These are phyloP conservation scores for Ogataea paradorogensis DNA, from an alignment of 805 yeast genomes.

Conservation along the genomic window DNA sequence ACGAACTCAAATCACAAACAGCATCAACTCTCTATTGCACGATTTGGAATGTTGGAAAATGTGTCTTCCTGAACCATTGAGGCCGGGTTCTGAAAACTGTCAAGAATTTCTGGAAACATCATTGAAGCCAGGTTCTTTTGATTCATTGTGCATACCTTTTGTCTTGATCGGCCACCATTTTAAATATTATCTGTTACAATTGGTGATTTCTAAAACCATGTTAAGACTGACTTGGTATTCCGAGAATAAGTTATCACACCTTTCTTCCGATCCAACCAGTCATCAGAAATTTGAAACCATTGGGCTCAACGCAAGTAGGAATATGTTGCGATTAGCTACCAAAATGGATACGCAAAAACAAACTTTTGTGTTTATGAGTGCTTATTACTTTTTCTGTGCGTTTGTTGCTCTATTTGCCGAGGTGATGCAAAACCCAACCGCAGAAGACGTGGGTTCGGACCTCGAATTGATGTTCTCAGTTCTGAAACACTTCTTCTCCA, in stretches of 20 bases:
- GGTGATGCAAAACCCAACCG: constrained; percentile 22
- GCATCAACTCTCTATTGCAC: constrained; percentile 14
- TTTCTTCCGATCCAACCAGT: background rate
- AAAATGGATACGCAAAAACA: constrained; percentile 12
- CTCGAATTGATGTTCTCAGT: constrained; percentile 24
- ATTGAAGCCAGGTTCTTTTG: background rate
- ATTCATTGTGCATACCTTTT: background rate
- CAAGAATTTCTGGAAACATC: background rate
- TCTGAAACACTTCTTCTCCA: constrained; percentile 17
- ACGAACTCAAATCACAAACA: constrained; percentile 13
- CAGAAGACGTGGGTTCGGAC: constrained; percentile 20
- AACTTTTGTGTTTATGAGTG: constrained; percentile 21
- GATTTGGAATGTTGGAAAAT: constrained; percentile 31
- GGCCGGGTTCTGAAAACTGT: constrained; percentile 16
- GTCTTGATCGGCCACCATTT: constrained; percentile 13
- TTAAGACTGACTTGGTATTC: constrained; percentile 14
- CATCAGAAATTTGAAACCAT: constrained; percentile 11
- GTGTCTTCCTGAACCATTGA: constrained; percentile 25
- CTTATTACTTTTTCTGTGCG: constrained; percentile 33
- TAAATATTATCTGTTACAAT: constrained; percentile 27
- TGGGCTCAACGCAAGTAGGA: constrained; percentile 28
- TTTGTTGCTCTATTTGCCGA: constrained; percentile 30
- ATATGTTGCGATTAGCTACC: constrained; percentile 21
- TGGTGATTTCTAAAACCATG: constrained; percentile 28
- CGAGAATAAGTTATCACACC: constrained; percentile 4